Evolutionary conservation across 176 grass and related monocot genomes (phyloP).

Genomic region (Saccharum officinarum): DNA sequence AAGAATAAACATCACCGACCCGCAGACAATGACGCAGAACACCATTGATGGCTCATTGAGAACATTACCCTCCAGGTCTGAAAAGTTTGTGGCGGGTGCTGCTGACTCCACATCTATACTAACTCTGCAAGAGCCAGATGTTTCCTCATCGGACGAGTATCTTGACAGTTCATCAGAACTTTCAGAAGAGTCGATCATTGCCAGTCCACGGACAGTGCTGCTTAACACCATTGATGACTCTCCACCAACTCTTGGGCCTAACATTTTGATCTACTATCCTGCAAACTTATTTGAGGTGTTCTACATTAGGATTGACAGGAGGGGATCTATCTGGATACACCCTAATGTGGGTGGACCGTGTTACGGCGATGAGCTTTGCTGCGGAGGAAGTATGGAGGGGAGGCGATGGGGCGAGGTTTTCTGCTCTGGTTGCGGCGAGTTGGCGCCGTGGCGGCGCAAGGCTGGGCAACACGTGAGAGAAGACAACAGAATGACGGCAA

Average conservation of each 20-base stretch:
- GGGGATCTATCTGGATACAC: not conserved
- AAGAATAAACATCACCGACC: not conserved
- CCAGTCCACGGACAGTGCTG: not conserved
- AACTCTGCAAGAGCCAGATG: not conserved
- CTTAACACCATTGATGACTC: not conserved
- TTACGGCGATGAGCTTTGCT: no score
- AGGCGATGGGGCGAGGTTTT: no score
- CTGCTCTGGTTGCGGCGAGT: no score
- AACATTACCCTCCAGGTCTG: not conserved
- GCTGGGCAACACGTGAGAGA: no score
- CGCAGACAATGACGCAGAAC: not conserved
- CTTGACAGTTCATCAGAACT: not conserved
- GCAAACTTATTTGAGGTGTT: not conserved
- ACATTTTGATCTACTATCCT: not conserved
- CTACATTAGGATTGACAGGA: not conserved
- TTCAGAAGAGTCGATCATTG: not conserved
- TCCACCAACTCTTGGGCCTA: not conserved
- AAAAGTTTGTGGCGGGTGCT: not conserved
- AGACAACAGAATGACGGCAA: no score
- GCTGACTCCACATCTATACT: not conserved
- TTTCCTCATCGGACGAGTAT: not conserved
- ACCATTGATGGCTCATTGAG: not conserved
- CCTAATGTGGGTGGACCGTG: slow-evolving; percentile 2
- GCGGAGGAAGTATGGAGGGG: no score
- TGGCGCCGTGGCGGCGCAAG: no score